Evolutionary conservation across 192 early-diverging fungal genomes (phyloP), one percentile per base, ranked within the genome.

Genomic region (Entrophospora sp.): DNA sequence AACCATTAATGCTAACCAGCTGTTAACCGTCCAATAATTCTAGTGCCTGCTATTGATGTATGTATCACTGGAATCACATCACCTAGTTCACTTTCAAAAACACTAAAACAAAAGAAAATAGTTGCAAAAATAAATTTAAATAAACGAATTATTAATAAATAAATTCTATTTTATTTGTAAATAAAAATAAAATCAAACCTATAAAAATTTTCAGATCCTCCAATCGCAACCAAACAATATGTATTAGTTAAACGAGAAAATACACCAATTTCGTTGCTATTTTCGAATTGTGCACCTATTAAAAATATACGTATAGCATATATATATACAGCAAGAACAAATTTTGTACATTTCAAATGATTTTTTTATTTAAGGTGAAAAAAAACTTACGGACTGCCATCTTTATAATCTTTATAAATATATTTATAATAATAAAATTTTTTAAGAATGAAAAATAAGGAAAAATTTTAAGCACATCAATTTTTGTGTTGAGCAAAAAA

Each of bases 171-270:
- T 22, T 4, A 24, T 49, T 36, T 22, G 27, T 12, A 5, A 48
- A 52, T 37, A 27, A 30, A 22, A 42, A 20, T 53, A 8, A 68
- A 24, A 37, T 5, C 43, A 49, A 74, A 90, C 90, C 90, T 91
- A 85, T 99, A 99, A 83, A 99, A 99, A 89, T 98, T 99, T 73
- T 97, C 96, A 12, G 94, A 97, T 37, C 96, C 96, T 68, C 96
- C 96, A 48, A 97, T 82, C 30, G 95, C 93, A 34, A 97, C 94
- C 64, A 99, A 81, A 75, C 91, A 94, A 79, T 98, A 99, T 37
- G 92, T 88, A 83, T 99, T 99, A 75, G 96, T 99, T 68, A 99
- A 86, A 67, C 89, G 85, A 73, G 95, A 85, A 64, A 99, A 99
- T 49, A 98, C 96, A 59, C 96, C 96, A 76, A 99, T 93, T 76